phyloP scores from a whole-genome alignment of 805 yeast species.

The Blastobotrys mokoenaii region DNA sequence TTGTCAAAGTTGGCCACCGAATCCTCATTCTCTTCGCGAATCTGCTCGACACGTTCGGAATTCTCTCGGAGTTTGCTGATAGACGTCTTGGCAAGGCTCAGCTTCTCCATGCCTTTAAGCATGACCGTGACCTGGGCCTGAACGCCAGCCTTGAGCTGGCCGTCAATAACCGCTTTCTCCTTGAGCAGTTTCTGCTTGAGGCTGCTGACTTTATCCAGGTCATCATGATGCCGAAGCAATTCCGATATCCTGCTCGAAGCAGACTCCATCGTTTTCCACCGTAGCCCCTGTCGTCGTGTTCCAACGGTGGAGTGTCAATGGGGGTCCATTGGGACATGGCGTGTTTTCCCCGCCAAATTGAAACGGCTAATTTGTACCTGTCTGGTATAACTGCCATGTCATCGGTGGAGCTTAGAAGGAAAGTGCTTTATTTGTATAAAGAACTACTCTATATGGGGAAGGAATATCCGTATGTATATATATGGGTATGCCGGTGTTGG shows the following conservation, averaged over 20 bases:
- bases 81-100: constrained; percentile 31
- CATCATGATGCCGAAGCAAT: constrained; percentile 21
- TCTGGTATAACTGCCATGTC: not conserved
- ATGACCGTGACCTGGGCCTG: constrained; percentile 53
- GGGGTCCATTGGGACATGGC: not conserved
- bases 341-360: not conserved
- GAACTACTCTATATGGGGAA: constrained; percentile 32
- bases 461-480: constrained; percentile 29
- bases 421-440: constrained; percentile 29
- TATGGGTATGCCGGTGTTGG: not conserved
- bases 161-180: constrained; percentile 69
- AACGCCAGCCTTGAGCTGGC: constrained; percentile 65
- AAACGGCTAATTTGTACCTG: not conserved
- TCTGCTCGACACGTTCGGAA: constrained; percentile 32
- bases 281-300: not conserved
- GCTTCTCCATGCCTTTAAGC: constrained; percentile 31
- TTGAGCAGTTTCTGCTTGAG: constrained; percentile 29
- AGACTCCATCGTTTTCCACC: not conserved
- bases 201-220: constrained; percentile 28
- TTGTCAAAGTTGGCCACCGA: constrained; percentile 60
- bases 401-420: not conserved
- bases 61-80: constrained; percentile 30
- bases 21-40: constrained; percentile 48
- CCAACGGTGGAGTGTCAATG: not conserved
- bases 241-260: constrained; percentile 16